These are phyloP conservation scores for Daldinia eschscholtzii DNA, from an alignment of 2,329 filamentous ascomycete genomes.

Conservation along the genomic window DNA sequence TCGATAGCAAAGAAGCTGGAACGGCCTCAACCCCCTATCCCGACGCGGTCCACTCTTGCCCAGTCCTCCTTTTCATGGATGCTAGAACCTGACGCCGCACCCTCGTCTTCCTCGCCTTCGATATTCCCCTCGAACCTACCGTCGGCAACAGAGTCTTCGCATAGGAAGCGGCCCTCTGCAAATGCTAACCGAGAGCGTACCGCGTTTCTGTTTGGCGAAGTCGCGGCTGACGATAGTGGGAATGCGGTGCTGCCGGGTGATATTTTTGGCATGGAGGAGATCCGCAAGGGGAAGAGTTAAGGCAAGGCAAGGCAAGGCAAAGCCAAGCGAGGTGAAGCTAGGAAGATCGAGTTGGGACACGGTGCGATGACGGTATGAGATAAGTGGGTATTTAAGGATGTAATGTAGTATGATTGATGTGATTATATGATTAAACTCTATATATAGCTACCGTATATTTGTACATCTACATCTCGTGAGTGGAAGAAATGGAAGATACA, in stretches of 20 bases:
- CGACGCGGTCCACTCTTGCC: conserved; percentile 74
- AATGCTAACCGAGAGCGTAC: conserved; percentile 67
- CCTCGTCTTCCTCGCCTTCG: conserved; percentile 44
- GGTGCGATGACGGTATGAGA: neutral
- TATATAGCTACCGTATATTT: neutral
- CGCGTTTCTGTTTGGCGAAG: conserved; percentile 71
- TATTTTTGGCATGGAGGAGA: conserved; percentile 68
- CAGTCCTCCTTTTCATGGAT: conserved; percentile 86
- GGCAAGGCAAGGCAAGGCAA: neutral
- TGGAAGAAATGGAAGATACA: neutral
- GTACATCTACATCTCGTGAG: neutral
- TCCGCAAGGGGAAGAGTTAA: conserved; percentile 52
- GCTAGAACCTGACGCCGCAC: conserved; percentile 68
- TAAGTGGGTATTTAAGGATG: neutral
- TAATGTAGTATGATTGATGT: conserved; percentile 6
- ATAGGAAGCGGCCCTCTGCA: conserved; percentile 59
- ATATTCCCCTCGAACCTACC: conserved; percentile 45
- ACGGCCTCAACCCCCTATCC: conserved; percentile 60
- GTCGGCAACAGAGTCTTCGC: conserved; percentile 39
- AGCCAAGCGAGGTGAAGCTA: neutral
- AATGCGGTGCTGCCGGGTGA: conserved; percentile 60
- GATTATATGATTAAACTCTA: neutral
- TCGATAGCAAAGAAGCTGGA: conserved; percentile 48
- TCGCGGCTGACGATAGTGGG: conserved; percentile 54
- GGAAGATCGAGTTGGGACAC: neutral